Conservation (phyloP, 257 asterid genomes). For the Capsicum pubescens region DNA sequence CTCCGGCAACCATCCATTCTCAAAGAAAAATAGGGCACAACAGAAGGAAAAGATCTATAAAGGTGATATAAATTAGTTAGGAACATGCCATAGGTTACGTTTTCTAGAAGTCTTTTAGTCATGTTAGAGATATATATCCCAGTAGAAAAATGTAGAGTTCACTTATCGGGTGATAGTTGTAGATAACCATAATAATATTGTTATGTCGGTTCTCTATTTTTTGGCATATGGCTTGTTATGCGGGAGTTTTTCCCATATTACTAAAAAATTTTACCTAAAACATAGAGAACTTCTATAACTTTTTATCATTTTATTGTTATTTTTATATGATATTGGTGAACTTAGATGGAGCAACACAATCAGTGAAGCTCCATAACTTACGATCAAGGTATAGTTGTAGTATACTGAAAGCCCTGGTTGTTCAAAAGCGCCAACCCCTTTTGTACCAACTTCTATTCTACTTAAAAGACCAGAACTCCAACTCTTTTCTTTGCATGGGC, state of each 20-base stretch:
- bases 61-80: conserved; percentile 4
- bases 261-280: background rate
- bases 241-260: background rate
- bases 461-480: conserved; percentile 5
- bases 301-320: background rate
- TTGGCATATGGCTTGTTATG: background rate
- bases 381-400: background rate
- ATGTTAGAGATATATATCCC: conserved; percentile 13
- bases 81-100: background rate
- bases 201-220: background rate
- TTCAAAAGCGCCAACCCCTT: background rate
- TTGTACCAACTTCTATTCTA: conserved; percentile 19
- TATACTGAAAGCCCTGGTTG: conserved; percentile 9
- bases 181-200: background rate
- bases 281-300: background rate
- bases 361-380: background rate
- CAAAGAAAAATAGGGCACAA: background rate
- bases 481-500: conserved; percentile 17
- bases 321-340: no score
- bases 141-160: background rate
- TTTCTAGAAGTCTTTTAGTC: conserved; percentile 12
- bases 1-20: background rate
- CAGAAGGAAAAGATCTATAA: conserved; percentile 1
- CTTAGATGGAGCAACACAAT: background rate
- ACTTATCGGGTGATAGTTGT: background rate